Percentiles rank a stretch among this genome's conserved stretches.
Evolutionary conservation across 371 early-diverging fungal genomes (phyloP).

Genomic region (Mucor velutinosus): DNA sequence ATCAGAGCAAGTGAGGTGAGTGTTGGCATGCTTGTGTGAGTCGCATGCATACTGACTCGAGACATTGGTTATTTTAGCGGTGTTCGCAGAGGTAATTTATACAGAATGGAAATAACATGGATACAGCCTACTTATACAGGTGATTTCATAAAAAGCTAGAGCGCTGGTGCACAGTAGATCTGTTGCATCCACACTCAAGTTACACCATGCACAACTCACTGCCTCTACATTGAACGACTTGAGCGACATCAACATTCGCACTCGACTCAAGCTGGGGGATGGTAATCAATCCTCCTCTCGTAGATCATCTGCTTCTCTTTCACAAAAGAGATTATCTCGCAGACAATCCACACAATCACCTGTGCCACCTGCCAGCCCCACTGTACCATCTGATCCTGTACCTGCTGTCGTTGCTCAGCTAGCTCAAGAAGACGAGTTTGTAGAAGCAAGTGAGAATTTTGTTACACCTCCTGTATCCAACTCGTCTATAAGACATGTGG

Average conservation of each 20-base stretch:
- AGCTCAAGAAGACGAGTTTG: slow-evolving; percentile 33
- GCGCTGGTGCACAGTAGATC: slow-evolving; percentile 75
- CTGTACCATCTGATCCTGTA: slow-evolving; percentile 6
- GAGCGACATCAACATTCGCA: slow-evolving; percentile 42
- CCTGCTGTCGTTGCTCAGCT: slow-evolving; percentile 24
- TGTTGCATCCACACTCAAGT: slow-evolving; percentile 62
- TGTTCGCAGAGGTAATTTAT: slow-evolving; percentile 57
- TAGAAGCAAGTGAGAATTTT: slow-evolving; percentile 39
- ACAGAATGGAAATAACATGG: neutral
- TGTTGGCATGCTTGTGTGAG: neutral
- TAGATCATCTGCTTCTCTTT: slow-evolving; percentile 39
- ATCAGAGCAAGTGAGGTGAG: slow-evolving; percentile 70
- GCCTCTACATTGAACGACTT: slow-evolving; percentile 46
- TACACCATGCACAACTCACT: slow-evolving; percentile 53
- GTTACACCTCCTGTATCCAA: neutral
- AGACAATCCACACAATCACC: slow-evolving; percentile 30
- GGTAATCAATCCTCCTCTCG: slow-evolving; percentile 34
- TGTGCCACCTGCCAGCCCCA: slow-evolving; percentile 19
- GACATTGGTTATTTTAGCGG: slow-evolving; percentile 44
- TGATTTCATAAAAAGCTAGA: slow-evolving; percentile 45
- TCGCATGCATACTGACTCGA: neutral
- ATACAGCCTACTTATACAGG: neutral
- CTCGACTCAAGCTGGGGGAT: slow-evolving; percentile 46
- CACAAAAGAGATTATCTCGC: slow-evolving; percentile 38
- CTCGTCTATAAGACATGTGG: neutral